These are phyloP conservation scores for Dipteronia dyeriana DNA, from an alignment of 345 rosid genomes.

Conservation along the genomic window DNA sequence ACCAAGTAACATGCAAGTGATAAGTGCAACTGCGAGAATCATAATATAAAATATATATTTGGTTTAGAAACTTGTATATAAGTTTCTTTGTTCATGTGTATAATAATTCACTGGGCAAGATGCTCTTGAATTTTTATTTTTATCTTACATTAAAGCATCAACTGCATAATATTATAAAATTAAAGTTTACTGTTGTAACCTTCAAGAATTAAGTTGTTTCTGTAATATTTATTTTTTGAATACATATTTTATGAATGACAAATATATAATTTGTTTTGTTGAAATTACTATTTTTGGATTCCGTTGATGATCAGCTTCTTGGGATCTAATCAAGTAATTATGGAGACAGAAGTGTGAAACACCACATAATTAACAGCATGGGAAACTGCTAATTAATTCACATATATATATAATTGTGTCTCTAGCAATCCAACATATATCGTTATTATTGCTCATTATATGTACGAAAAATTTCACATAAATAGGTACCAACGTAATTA, in stretches of 20 bases:
- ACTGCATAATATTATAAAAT: too few relatives aligned
- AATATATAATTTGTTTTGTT: not conserved
- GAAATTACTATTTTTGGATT: not conserved
- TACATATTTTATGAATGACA: not conserved
- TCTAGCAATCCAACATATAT: slow-evolving; percentile 2
- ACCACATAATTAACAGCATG: not conserved
- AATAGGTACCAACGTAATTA: too few relatives aligned
- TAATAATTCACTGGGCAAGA: too few relatives aligned
- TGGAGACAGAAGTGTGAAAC: slow-evolving; percentile 14
- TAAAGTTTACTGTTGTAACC: too few relatives aligned
- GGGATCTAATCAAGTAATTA: not conserved
- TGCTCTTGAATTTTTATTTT: too few relatives aligned
- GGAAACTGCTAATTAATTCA: not conserved
- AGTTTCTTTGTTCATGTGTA: not conserved
- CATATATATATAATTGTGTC: slow-evolving; percentile 2
- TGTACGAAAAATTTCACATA: too few relatives aligned
- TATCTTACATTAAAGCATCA: too few relatives aligned
- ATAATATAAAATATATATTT: not conserved
- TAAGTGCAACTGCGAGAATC: slow-evolving; percentile 1
- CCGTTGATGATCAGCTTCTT: not conserved
- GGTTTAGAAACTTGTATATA: not conserved
- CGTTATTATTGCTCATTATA: not conserved
- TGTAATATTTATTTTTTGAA: too few relatives aligned
- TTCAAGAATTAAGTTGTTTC: too few relatives aligned
- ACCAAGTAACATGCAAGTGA: slow-evolving; percentile 7